Conservation (phyloP, 306 rosid species). For the Pterocarpus macrocarpus region DNA sequence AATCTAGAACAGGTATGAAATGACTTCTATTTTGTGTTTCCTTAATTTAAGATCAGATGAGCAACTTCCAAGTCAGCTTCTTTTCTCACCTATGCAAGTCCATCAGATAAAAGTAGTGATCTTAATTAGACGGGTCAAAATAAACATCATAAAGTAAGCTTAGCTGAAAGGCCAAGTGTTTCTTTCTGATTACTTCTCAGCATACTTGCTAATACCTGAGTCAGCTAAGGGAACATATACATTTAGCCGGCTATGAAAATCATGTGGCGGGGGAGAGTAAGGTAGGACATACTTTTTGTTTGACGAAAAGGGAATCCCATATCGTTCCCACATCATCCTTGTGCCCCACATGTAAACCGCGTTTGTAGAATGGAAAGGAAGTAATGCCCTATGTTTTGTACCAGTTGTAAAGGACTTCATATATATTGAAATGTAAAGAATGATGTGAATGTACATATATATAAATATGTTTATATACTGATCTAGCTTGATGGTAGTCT, state of each 20-base stretch:
- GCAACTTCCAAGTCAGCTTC: neutral
- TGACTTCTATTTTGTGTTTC: neutral
- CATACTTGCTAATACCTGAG: neutral
- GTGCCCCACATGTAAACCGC: constrained; percentile 7
- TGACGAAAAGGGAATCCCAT: neutral
- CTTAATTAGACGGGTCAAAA: neutral
- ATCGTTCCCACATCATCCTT: constrained; percentile 10
- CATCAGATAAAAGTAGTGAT: neutral
- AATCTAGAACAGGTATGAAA: neutral
- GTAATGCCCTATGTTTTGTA: no score
- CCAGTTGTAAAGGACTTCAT: no score
- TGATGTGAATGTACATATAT: no score
- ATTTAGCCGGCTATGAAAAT: neutral
- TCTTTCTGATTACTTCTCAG: neutral
- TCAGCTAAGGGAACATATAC: neutral
- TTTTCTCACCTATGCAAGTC: neutral
- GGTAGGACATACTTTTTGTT: neutral
- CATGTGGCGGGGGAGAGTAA: neutral
- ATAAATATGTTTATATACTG: no score
- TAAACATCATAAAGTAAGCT: neutral
- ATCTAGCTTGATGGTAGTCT: no score
- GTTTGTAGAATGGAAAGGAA: neutral
- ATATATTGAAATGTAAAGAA: no score
- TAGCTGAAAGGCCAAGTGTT: neutral
- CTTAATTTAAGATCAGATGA: neutral